Percentiles rank a stretch among this genome's conserved stretches.
Evolutionary conservation across 805 yeast species (phyloP).

Genomic region (Ogataea chonburiensis): DNA sequence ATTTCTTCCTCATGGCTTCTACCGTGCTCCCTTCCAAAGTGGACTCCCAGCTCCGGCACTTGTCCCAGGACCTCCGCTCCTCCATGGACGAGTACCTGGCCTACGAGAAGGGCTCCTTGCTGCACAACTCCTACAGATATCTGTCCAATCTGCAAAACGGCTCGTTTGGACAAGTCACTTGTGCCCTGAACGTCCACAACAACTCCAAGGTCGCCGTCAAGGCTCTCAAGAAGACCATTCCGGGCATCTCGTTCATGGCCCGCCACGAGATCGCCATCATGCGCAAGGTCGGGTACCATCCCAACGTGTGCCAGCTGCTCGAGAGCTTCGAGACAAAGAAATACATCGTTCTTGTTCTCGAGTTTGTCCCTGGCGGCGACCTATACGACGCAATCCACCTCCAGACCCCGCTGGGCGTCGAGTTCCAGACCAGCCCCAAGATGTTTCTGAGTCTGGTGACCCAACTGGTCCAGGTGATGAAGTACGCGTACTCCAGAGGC

Average conservation of each 20-base stretch:
- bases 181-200: slow-evolving; percentile 42
- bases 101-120: slow-evolving; percentile 39
- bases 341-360: slow-evolving; percentile 57
- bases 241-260: slow-evolving; percentile 47
- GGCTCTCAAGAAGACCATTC: slow-evolving; percentile 45
- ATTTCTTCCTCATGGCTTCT: slow-evolving; percentile 14
- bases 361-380: slow-evolving; percentile 67
- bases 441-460: slow-evolving; percentile 35
- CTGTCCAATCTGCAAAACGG: slow-evolving; percentile 52
- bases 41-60: slow-evolving; percentile 16
- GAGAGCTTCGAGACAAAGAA: slow-evolving; percentile 55
- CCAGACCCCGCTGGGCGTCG: slow-evolving; percentile 28
- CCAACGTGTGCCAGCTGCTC: slow-evolving; percentile 56
- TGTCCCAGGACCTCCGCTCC: slow-evolving; percentile 26
- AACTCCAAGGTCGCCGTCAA: slow-evolving; percentile 50
- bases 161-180: slow-evolving; percentile 59
- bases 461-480: slow-evolving; percentile 53
- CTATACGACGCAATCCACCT: slow-evolving; percentile 54
- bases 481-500: slow-evolving; percentile 54
- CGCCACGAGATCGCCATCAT: slow-evolving; percentile 51
- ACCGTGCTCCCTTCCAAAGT: slow-evolving; percentile 18
- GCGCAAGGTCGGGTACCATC: slow-evolving; percentile 44
- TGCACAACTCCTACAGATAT: slow-evolving; percentile 43
- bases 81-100: slow-evolving; percentile 39
- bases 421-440: slow-evolving; percentile 27